Evolutionary conservation across 768 basidiomycete species (phyloP).

Genomic region (Rhodotorula graminis): DNA sequence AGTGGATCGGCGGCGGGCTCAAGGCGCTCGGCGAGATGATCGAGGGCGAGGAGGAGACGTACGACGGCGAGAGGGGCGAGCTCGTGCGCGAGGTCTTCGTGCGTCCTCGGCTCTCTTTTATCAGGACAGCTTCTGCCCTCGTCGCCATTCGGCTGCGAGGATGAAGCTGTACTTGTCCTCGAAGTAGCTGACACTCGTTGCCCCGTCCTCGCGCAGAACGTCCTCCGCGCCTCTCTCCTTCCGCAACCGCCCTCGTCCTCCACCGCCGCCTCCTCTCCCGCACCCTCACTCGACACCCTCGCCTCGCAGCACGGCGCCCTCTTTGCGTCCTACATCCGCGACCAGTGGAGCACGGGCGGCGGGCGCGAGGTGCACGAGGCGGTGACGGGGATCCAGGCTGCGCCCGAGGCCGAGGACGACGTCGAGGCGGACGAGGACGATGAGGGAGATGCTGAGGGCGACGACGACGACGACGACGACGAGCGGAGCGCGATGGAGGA

Average conservation of each 20-base stretch:
- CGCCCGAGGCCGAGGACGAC: not conserved
- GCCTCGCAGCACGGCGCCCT: conserved; percentile 24
- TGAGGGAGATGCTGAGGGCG: not conserved
- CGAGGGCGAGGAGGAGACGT: conserved; percentile 36
- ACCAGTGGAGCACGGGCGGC: conserved; percentile 23
- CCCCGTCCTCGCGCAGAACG: conserved; percentile 7
- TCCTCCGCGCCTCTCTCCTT: conserved; percentile 17
- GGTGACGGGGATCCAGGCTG: not conserved
- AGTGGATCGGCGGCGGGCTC: conserved; percentile 42
- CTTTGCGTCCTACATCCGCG: conserved; percentile 11
- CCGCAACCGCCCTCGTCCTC: not conserved
- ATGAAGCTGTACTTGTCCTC: no score
- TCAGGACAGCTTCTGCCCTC: no score
- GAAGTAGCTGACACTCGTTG: accelerated
- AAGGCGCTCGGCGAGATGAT: conserved; percentile 45
- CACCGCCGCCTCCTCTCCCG: not conserved
- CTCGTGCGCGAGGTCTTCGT: conserved; percentile 40
- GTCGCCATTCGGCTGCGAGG: no score
- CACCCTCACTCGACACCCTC: conserved; percentile 1
- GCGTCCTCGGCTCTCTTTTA: conserved; percentile 17
- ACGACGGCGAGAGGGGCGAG: conserved; percentile 31
- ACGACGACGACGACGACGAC: not conserved
- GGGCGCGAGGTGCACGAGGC: conserved; percentile 22
- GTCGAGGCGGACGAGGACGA: conserved; percentile 3
- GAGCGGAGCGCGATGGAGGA: not conserved